These are phyloP conservation scores for Teratosphaeria zuluensis DNA, from an alignment of 2,329 filamentous ascomycete species.

Conservation along the genomic window DNA sequence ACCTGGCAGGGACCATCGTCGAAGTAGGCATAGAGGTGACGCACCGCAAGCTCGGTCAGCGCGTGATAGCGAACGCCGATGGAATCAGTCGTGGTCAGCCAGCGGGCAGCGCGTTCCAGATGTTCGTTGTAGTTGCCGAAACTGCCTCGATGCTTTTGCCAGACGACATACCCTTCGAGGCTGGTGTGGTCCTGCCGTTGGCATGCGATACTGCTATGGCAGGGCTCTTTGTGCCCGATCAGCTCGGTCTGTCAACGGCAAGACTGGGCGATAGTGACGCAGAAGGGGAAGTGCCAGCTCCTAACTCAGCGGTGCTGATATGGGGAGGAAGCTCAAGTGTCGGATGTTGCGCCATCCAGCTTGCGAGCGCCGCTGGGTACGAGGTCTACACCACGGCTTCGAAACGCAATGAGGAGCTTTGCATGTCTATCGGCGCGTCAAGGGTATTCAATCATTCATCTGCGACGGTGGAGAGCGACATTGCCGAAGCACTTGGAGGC, in stretches of 20 bases:
- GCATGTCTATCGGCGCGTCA: slow-evolving; percentile 36
- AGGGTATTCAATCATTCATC: slow-evolving; percentile 41
- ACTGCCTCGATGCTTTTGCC: neutral
- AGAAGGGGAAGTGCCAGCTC: too few species aligned
- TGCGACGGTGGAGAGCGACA: slow-evolving; percentile 23
- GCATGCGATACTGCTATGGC: slow-evolving; percentile 12
- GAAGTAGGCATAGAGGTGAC: neutral
- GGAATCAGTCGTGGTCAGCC: neutral
- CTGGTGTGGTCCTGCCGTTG: slow-evolving; percentile 10
- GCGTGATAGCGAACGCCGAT: neutral
- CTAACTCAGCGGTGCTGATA: slow-evolving; percentile 33
- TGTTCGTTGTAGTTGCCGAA: neutral
- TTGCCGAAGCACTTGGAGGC: slow-evolving; percentile 6
- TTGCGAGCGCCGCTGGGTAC: slow-evolving; percentile 41
- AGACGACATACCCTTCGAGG: neutral
- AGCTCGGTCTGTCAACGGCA: neutral
- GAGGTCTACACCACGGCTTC: slow-evolving; percentile 29
- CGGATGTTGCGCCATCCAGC: slow-evolving; percentile 40
- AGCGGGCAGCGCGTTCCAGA: neutral
- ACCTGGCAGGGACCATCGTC: slow-evolving; percentile 6
- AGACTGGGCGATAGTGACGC: neutral
- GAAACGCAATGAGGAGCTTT: slow-evolving; percentile 30
- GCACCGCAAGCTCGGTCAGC: neutral
- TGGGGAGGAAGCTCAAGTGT: slow-evolving; percentile 48
- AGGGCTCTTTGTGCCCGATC: slow-evolving; percentile 9